Percentiles rank a stretch among this genome's conserved stretches.
Evolutionary conservation across 306 rosid species (phyloP).

Genomic region (Vachellia collinsii): DNA sequence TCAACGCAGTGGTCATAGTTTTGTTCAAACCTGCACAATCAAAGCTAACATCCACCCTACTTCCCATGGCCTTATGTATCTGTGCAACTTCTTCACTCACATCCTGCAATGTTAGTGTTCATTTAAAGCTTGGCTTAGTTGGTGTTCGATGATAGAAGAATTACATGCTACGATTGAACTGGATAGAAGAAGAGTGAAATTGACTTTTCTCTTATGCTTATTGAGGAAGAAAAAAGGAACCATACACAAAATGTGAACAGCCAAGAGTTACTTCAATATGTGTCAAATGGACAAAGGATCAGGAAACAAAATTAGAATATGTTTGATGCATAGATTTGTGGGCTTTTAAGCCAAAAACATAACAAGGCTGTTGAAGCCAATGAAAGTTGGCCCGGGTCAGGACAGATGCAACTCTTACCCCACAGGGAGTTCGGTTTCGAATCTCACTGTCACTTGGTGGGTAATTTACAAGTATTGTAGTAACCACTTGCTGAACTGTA

Average conservation of each 20-base stretch:
- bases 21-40: slow-evolving; percentile 91
- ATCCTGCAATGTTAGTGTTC: slow-evolving; percentile 50
- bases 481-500: too few species aligned
- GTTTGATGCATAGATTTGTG: too few species aligned
- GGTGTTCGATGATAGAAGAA: background rate
- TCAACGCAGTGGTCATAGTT: slow-evolving; percentile 83
- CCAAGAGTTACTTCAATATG: background rate
- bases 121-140: slow-evolving; percentile 23
- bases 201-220: background rate
- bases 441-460: too few species aligned
- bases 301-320: background rate
- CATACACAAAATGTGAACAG: background rate
- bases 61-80: slow-evolving; percentile 66
- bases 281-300: background rate
- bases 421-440: too few species aligned
- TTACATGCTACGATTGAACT: slow-evolving; percentile 6
- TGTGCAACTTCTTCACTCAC: slow-evolving; percentile 61
- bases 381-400: too few species aligned
- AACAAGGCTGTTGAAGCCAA: too few species aligned
- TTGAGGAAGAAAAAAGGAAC: background rate
- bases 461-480: too few species aligned
- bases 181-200: background rate
- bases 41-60: slow-evolving; percentile 63
- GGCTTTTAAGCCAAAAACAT: too few species aligned
- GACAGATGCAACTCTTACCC: too few species aligned